Conservation (phyloP, 768 basidiomycete genomes). For the Rhodosporidiobolus sp. region DNA sequence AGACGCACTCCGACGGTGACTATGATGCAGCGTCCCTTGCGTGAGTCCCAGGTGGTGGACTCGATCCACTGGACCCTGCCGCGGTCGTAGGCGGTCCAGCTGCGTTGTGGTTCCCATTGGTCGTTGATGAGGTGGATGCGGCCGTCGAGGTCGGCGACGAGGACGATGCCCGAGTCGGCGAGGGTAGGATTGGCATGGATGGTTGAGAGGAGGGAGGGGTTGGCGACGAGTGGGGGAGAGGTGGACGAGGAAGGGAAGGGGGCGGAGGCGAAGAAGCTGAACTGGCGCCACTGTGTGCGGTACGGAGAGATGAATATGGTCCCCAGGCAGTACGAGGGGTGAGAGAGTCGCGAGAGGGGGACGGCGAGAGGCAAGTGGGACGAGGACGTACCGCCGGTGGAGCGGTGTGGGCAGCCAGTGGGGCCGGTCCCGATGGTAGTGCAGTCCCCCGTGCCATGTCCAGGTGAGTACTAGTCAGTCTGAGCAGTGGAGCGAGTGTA, state of each 20-base stretch:
- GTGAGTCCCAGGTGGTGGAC: conserved; percentile 12
- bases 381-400: too few species aligned
- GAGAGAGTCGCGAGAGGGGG: too few species aligned
- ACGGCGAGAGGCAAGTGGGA: too few species aligned
- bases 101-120: conserved; percentile 9
- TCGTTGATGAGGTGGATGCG: conserved; percentile 13
- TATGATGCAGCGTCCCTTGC: conserved; percentile 60
- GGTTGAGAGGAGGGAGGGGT: conserved; percentile 12
- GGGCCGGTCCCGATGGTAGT: too few species aligned
- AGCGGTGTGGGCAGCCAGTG: too few species aligned
- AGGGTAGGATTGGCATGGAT: conserved; percentile 26
- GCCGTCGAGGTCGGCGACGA: conserved; percentile 32
- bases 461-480: too few species aligned
- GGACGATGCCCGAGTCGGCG: background rate
- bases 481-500: too few species aligned
- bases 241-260: conserved; percentile 77
- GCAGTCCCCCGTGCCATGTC: too few species aligned
- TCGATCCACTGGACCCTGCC: conserved; percentile 13
- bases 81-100: conserved; percentile 27
- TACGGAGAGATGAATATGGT: too few species aligned
- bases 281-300: conserved; percentile 72
- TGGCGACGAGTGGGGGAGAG: conserved; percentile 69
- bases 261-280: conserved; percentile 79
- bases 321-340: too few species aligned
- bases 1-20: conserved; percentile 78